These are phyloP conservation scores for Salix brachista DNA, from an alignment of 345 rosid species.

Conservation along the genomic window DNA sequence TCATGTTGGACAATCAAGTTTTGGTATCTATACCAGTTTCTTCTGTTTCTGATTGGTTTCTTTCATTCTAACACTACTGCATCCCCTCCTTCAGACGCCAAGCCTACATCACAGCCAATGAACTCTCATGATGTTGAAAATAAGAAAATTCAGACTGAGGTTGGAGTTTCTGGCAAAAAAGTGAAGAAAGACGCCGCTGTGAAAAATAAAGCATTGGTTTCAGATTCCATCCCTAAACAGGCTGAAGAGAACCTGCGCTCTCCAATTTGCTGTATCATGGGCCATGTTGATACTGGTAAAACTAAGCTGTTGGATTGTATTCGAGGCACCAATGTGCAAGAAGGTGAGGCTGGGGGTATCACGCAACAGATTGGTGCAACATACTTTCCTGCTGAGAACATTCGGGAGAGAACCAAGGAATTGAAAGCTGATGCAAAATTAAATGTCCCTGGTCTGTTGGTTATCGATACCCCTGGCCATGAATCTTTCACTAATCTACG, in stretches of 20 bases:
- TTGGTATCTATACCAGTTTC: background rate
- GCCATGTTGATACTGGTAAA: constrained; percentile 98
- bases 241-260: constrained; percentile 69
- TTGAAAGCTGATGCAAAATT: constrained; percentile 86
- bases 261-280: constrained; percentile 96
- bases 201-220: constrained; percentile 34
- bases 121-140: constrained; percentile 29
- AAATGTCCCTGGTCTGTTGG: constrained; percentile 92
- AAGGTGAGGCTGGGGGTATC: constrained; percentile 99
- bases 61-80: background rate
- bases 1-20: background rate
- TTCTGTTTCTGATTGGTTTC: background rate
- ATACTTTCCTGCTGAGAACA: constrained; percentile 87
- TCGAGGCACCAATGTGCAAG: constrained; percentile 96
- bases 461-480: constrained; percentile 98
- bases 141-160: constrained; percentile 31
- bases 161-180: constrained; percentile 30
- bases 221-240: constrained; percentile 33
- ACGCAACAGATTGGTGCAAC: constrained; percentile 99
- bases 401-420: constrained; percentile 90
- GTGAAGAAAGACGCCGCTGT: constrained; percentile 32
- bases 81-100: constrained; percentile 29
- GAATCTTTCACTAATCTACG: constrained; percentile 85
- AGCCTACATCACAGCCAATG: constrained; percentile 26
- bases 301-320: constrained; percentile 94